Percentiles rank a stretch among this genome's conserved stretches.
phyloP scores from a whole-genome alignment of 2,329 filamentous ascomycete species.

The Apiospora phragmitis region DNA sequence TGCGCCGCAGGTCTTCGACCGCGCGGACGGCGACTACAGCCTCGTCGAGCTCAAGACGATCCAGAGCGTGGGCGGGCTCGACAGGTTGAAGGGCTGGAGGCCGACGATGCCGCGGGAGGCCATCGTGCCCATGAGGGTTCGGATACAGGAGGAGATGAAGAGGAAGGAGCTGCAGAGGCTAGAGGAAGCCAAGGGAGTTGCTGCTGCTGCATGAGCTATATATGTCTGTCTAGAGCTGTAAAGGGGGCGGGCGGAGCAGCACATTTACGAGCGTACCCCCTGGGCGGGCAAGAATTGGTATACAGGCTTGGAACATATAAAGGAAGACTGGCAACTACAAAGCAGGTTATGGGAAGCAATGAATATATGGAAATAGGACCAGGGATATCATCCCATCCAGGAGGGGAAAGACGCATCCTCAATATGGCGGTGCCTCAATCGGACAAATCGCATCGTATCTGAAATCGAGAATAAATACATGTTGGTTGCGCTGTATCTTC shows the following conservation, averaged over 20 bases:
- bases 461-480: not conserved
- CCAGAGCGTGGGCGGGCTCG: slow-evolving; percentile 44
- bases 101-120: slow-evolving; percentile 49
- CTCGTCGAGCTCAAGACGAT: slow-evolving; percentile 58
- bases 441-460: not conserved
- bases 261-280: not conserved
- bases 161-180: slow-evolving; percentile 49
- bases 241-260: no score
- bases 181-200: slow-evolving; percentile 24
- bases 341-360: not conserved
- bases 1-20: slow-evolving; percentile 53
- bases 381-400: not conserved
- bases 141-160: slow-evolving; percentile 51
- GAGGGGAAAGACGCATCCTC: not conserved
- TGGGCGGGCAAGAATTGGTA: not conserved
- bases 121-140: slow-evolving; percentile 50
- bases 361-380: not conserved
- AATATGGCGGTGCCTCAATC: not conserved
- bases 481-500: no score
- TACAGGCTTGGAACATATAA: not conserved
- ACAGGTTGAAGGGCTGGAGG: slow-evolving; percentile 50
- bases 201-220: slow-evolving; percentile 22
- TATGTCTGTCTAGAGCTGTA: not conserved
- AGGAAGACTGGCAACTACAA: not conserved
- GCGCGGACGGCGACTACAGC: slow-evolving; percentile 50